Percentiles rank a stretch among this genome's conserved stretches.
phyloP scores from a whole-genome alignment of 208 protist genomes.

The Porcisia hertigi region DNA sequence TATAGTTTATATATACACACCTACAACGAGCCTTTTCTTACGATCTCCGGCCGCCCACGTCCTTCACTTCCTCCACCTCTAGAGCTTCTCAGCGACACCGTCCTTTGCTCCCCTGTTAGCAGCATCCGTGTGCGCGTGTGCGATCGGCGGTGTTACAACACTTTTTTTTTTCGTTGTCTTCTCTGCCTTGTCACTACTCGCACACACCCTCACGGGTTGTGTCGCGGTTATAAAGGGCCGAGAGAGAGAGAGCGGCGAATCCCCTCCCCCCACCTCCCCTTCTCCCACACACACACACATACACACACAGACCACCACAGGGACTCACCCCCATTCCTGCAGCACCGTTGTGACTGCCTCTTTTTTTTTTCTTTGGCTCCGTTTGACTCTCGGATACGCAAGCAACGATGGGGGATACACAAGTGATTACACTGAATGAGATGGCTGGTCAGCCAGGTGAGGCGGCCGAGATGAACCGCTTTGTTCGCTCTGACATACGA shows the following conservation, averaged over 20 bases:
- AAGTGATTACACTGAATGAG: not conserved
- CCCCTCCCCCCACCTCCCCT: not conserved
- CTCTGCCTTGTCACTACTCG: too few relatives aligned
- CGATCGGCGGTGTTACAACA: too few relatives aligned
- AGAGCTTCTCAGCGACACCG: too few relatives aligned
- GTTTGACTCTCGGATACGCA: not conserved
- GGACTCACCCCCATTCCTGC: not conserved
- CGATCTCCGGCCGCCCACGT: too few relatives aligned
- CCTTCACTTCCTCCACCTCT: not conserved
- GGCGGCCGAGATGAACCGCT: slow-evolving; percentile 23
- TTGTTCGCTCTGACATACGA: slow-evolving; percentile 69
- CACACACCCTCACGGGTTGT: too few relatives aligned
- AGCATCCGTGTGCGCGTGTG: too few relatives aligned
- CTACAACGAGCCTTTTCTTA: not conserved
- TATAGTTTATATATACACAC: not conserved
- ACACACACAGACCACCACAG: not conserved
- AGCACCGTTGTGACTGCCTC: too few relatives aligned
- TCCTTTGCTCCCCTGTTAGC: too few relatives aligned
- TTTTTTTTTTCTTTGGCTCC: not conserved
- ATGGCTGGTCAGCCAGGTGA: not conserved
- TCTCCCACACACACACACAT: not conserved
- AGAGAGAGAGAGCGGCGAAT: too few relatives aligned
- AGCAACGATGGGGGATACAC: slow-evolving; percentile 13
- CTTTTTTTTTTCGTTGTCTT: too few relatives aligned
- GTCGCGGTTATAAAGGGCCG: too few relatives aligned